Conservation (phyloP, 2,329 filamentous ascomycete genomes). For the Colletotrichum siamense region DNA sequence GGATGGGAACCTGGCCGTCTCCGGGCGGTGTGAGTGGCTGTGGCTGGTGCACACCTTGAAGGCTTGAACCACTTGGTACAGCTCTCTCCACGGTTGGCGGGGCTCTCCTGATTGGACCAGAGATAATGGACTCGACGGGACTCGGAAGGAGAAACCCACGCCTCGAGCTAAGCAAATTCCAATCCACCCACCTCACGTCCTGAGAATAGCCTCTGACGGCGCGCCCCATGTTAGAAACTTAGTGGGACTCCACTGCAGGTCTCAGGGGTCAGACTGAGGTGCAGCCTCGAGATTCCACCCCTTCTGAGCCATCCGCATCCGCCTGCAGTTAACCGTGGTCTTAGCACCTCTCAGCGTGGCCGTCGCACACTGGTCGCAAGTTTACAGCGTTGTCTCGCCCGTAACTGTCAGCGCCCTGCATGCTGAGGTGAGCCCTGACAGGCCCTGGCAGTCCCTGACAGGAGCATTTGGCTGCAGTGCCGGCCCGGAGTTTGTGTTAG, state of each 20-base stretch:
- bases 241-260: slow-evolving; percentile 4
- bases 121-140: neutral
- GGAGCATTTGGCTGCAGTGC: neutral
- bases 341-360: slow-evolving; percentile 1
- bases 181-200: neutral
- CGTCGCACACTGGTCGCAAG: neutral
- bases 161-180: neutral
- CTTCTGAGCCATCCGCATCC: neutral
- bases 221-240: neutral
- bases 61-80: neutral
- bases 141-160: neutral
- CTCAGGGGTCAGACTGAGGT: neutral
- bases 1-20: neutral
- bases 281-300: neutral
- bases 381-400: slow-evolving; percentile 8
- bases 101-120: neutral
- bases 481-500: neutral
- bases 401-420: slow-evolving; percentile 1
- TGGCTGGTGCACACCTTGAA: neutral
- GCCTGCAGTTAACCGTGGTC: neutral
- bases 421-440: neutral
- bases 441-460: slow-evolving; percentile 1
- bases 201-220: neutral
- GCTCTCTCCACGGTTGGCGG: neutral
- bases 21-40: neutral